Evolutionary conservation across 768 basidiomycete species (phyloP).

Genomic region (Collybia sordida): DNA sequence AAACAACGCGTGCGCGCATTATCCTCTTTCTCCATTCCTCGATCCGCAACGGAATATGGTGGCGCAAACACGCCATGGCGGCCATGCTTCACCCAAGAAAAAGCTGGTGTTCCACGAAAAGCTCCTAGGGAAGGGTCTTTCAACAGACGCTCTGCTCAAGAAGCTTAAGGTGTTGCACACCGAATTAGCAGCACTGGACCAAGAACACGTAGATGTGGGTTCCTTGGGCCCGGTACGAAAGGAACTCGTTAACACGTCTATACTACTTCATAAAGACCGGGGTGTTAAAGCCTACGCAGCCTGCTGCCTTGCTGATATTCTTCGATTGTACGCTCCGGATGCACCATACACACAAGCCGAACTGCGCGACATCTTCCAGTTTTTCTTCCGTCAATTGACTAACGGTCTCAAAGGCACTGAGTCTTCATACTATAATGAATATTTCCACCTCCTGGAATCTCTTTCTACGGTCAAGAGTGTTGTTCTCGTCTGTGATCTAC

Average conservation of each 20-base stretch:
- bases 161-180: conserved; percentile 78
- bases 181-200: conserved; percentile 82
- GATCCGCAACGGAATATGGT: conserved; percentile 50
- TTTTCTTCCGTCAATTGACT: conserved; percentile 87
- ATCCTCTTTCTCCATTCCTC: conserved; percentile 13
- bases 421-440: conserved; percentile 86
- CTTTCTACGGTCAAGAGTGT: conserved; percentile 94
- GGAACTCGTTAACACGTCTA: conserved; percentile 75
- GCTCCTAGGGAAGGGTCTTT: conserved; percentile 71
- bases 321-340: conserved; percentile 93
- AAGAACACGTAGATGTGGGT: conserved; percentile 75
- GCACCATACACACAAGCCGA: conserved; percentile 91
- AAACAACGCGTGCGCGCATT: conserved; percentile 42
- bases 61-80: conserved; percentile 67
- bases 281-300: conserved; percentile 95
- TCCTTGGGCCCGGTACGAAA: conserved; percentile 71
- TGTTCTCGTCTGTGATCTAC: conserved; percentile 90
- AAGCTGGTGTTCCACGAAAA: conserved; percentile 82
- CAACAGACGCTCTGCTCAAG: conserved; percentile 82
- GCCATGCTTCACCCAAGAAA: conserved; percentile 49
- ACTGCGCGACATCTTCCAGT: conserved; percentile 94
- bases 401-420: conserved; percentile 74
- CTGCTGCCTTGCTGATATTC: conserved; percentile 92
- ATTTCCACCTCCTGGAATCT: conserved; percentile 92
- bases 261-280: conserved; percentile 92